Evolutionary conservation across 805 yeast species (phyloP), one percentile per base, ranked within the genome.

Genomic region (Starmerella powellii): DNA sequence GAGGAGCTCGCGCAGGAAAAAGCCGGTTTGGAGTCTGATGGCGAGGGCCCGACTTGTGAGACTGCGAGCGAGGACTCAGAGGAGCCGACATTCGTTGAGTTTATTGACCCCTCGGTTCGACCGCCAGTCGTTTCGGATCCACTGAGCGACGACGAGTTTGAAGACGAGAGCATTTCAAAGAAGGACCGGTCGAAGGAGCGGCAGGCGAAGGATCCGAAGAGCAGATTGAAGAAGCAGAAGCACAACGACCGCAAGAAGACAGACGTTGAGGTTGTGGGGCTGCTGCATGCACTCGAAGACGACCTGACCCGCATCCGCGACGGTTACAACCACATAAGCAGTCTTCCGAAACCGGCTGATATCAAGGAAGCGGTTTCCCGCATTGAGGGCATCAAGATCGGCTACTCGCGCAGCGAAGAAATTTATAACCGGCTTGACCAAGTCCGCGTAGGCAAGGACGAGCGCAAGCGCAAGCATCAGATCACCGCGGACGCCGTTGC

Each of bases 401-500:
- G 44, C 11, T 43, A 29, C 34, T 4, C 38, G n/a, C 38, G 44
- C 24, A 44, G 35, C 17, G 52, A 49, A 34, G 40, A 38, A 28
- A 42, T 49, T 32, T 49, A 46, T 36, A 33, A 26, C 35, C 36
- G 44, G 31, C 45, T 49, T 2, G 52, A 49, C 34, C 43, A 38
- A 24, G 34, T 49, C 12, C 34, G 38, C 38, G 46, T 40, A 3
- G 39, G 38, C 18, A 43, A 44, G 34, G 37, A 34, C 17, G 36
- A 28, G 19, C 52, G 52, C 24, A 41, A 36, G 32, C 16, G 10
- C 15, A 49, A 49, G 46, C 52, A 49, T 15, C 30, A 38, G 21
- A 40, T 49, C 36, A 49, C 50, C 12, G 32, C 44, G 4, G 42
- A 39, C 2, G 34, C 52, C 3, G 52, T 49, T 6, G 44, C 47